phyloP scores from a whole-genome alignment of 257 asterid genomes.

The Schizonepeta tenuifolia region DNA sequence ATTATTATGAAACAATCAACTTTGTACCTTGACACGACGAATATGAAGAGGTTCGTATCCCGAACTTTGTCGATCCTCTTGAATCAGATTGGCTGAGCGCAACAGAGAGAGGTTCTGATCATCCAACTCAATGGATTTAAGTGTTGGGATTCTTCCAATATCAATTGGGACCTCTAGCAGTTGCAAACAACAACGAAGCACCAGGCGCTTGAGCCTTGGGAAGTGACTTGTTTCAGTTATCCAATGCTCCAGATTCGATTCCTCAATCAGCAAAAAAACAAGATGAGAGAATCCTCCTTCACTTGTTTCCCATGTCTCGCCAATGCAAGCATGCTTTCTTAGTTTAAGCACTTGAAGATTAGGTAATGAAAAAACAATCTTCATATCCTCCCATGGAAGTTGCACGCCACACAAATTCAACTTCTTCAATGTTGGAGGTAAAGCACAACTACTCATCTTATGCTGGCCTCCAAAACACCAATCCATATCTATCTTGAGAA shows the following conservation, averaged over 20 bases:
- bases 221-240: no score
- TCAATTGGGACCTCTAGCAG: not conserved
- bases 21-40: no score
- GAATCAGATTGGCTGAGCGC: not conserved
- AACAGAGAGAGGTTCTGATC: not conserved
- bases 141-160: not conserved
- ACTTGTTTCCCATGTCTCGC: no score
- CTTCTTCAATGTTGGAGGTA: not conserved
- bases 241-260: no score
- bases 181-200: not conserved
- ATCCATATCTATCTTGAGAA: not conserved
- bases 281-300: no score
- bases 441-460: not conserved
- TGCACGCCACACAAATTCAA: not conserved
- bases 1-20: no score
- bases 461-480: no score
- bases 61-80: not conserved
- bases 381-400: not conserved
- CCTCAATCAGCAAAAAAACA: no score
- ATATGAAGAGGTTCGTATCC: not conserved
- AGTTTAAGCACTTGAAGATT: no score
- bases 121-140: not conserved
- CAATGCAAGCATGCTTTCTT: no score
- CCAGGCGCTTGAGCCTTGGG: not conserved
- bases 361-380: no score